Percentiles rank a stretch among this genome's conserved stretches.
Evolutionary conservation across 306 rosid genomes (phyloP).

Genomic region (Citrullus mucosospermus): DNA sequence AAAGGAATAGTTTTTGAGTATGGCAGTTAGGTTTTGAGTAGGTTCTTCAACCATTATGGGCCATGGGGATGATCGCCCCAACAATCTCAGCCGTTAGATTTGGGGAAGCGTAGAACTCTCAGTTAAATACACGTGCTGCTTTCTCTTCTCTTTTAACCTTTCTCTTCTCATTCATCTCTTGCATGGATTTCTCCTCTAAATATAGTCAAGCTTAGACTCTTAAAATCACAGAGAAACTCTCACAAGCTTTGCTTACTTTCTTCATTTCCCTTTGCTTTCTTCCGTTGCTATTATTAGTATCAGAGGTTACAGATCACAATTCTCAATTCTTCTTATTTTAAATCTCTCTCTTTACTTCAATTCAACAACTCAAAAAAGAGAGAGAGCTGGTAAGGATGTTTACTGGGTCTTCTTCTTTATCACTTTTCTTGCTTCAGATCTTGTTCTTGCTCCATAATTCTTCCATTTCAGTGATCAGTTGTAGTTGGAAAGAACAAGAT

Average conservation of each 20-base stretch:
- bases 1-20: slow-evolving; percentile 51
- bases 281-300: slow-evolving; percentile 33
- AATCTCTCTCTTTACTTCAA: background rate
- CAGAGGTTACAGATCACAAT: slow-evolving; percentile 23
- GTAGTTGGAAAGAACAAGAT: slow-evolving; percentile 4
- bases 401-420: slow-evolving; percentile 16
- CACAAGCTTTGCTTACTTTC: slow-evolving; percentile 11
- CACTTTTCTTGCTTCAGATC: slow-evolving; percentile 35
- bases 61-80: slow-evolving; percentile 26
- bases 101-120: slow-evolving; percentile 46
- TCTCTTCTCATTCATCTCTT: slow-evolving; percentile 31
- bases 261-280: slow-evolving; percentile 16
- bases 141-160: slow-evolving; percentile 20
- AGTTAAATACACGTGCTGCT: slow-evolving; percentile 82
- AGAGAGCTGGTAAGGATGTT: slow-evolving; percentile 15
- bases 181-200: slow-evolving; percentile 75
- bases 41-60: slow-evolving; percentile 17
- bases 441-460: slow-evolving; percentile 21
- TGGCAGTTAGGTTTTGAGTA: slow-evolving; percentile 34
- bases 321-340: background rate
- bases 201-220: slow-evolving; percentile 26
- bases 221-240: slow-evolving; percentile 17
- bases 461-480: slow-evolving; percentile 16
- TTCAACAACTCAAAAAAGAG: background rate
- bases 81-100: slow-evolving; percentile 36